Evolutionary conservation across 2,329 filamentous ascomycete species (phyloP), one percentile per base, ranked within the genome.

Genomic region (Lecanicillium sp.): DNA sequence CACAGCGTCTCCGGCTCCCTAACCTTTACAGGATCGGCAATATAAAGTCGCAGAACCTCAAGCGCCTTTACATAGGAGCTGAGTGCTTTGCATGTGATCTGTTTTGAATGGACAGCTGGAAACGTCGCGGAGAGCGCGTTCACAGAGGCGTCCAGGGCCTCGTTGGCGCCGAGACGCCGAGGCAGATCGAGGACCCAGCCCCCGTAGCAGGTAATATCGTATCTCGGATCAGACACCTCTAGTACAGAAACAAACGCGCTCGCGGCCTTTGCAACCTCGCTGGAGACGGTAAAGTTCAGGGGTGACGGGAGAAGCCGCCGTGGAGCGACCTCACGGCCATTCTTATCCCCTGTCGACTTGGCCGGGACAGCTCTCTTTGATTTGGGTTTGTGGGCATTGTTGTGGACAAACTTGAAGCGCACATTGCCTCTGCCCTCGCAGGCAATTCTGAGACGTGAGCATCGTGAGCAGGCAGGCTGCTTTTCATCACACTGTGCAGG

Each of bases 121-220:
- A 51, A 53, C 0, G 54, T 49, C 2, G 46, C 51, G 2, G 52
- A 48, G 3, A 63, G 46, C 6, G 56, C 55, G 15, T 53, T 51
- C 5, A 57, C 54, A 0, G 60, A 49, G 1, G 61, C 57, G 43
- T 72, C 68, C 1, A 74, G 53, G 2, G 68, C 68, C 33, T 58
- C 55, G 33, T 68, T 72, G 9, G 44, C 51, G 1, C 69, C 71
- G 2, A 74, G 45, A 0, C 67, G 62, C 28, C 49, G 48, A 0
- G 71, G 71, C 1, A 74, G 50, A 14, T 67, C 56, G 2, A 53
- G 51, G 11, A 74, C 47, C 44, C 68, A 73, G 1, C 50, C 46
- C 1, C 70, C 71, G 43, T 69, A 74, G 12, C 64, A 66, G 30
- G 55, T 54, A 7, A 74, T 47, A 31, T 72, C 68, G 44, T 68